Evolutionary conservation across 108 stramenopile genomes (phyloP).

Genomic region (Aureococcus anophagefferens): DNA sequence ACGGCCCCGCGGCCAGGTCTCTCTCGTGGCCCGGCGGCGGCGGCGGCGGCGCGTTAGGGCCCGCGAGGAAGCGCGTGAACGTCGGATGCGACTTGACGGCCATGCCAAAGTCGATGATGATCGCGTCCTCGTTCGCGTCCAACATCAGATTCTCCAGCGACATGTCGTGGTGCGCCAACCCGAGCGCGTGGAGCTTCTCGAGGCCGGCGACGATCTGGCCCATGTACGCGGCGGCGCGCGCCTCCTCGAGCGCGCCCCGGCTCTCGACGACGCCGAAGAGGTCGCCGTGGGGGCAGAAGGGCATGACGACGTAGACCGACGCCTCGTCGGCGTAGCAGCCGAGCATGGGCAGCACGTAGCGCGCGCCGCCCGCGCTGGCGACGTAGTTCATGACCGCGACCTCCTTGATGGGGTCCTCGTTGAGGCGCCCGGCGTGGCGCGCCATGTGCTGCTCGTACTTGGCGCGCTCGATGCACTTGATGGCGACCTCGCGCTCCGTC

Average conservation of each 20-base stretch:
- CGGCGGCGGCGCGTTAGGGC: too few species aligned
- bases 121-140: neutral
- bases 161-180: conserved; percentile 1
- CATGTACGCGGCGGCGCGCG: neutral
- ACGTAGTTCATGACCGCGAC: neutral
- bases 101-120: conserved; percentile 8
- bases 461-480: neutral
- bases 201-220: neutral
- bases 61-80: too few species aligned
- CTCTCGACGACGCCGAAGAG: neutral
- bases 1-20: neutral
- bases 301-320: neutral
- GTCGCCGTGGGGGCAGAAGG: neutral
- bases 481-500: neutral
- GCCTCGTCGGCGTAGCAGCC: neutral
- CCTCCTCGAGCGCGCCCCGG: neutral
- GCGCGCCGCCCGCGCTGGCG: neutral
- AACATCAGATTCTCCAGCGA: neutral
- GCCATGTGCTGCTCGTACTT: neutral
- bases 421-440: neutral
- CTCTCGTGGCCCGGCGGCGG: too few species aligned
- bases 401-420: conserved; percentile 4
- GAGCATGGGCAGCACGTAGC: neutral
- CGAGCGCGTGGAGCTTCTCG: neutral
- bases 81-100: neutral